Base-by-base conservation (phyloP, 306 rosid genomes). In the Coriaria nepalensis region DNA sequence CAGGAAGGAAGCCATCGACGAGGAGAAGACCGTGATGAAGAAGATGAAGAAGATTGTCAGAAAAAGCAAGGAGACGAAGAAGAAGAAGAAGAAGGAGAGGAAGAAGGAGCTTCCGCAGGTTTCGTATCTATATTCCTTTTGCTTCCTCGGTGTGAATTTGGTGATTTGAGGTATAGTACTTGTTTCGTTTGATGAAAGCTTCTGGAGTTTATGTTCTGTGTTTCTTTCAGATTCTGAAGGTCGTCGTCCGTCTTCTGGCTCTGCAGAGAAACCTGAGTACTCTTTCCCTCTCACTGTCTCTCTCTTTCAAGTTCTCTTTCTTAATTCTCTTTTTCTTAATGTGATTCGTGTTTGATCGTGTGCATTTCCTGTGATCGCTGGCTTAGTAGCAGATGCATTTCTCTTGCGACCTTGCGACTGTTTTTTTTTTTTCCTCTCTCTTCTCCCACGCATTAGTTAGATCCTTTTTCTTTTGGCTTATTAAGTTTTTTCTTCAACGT, bases 191-290 rank as follows among this genome's bases (percentile, higher is more conserved):
- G 47, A 15, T 43, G 8, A 6, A 43, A 59, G 49, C 14, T 36
- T 47, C 20, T 32, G 29, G 11, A 40, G 42, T 32, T 33, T 45
- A 62, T 53, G 65, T 57, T 64, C 42, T 45, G 60, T 67, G 70
- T 46, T 70, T 34, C 40, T 65, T 59, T 50, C 93, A 88, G 97
- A 83, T 88, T 83, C 79, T 47, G 90, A 74, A 56, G 90, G 58
- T 43, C 59, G 58, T 43, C 59, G 75, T 65, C 80, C 78, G 44
- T 78, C 86, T 67, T 81, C 83, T 44, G 73, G 47, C 56, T 53
- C 79, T 49, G 76, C 72, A 49, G 86, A 65, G 46, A 81, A 64
- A 39, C 73, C 94, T 4, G 84, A 78, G 97, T 88, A 80, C 63
- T 10, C 47, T 35, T 65, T 52, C 69, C 37, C 29, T 44, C 56